These are phyloP conservation scores for Podospora sp. DNA, from an alignment of 495 filamentous ascomycete species.

Conservation along the genomic window DNA sequence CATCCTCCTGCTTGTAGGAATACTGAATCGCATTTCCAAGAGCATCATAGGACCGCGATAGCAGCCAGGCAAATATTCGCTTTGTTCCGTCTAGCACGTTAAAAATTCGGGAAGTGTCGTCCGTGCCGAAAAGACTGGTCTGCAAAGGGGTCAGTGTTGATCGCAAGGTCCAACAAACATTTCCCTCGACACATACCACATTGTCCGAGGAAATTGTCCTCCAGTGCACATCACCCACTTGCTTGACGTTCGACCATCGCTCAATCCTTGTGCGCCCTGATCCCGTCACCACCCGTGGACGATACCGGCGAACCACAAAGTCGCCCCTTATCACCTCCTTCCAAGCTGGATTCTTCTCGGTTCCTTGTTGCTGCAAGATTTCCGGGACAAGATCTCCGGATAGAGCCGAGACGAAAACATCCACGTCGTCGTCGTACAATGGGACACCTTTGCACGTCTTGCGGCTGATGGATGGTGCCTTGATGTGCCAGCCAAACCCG, in stretches of 20 bases:
- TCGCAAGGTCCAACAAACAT: no score
- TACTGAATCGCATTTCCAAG: slow-evolving; percentile 10
- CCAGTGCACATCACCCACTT: slow-evolving; percentile 2
- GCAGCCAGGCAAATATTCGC: slow-evolving; percentile 10
- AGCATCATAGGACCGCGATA: background rate
- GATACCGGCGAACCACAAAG: background rate
- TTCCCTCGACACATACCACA: background rate
- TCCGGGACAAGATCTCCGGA: slow-evolving; percentile 16
- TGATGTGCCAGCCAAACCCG: no score
- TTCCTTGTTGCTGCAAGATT: background rate
- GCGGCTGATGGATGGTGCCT: no score
- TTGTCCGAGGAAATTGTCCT: background rate
- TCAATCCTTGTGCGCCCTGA: background rate
- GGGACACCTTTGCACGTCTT: no score
- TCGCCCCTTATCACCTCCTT: background rate
- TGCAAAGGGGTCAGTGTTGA: no score
- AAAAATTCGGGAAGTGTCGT: slow-evolving; percentile 1
- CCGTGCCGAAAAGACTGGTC: background rate
- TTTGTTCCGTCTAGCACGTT: background rate
- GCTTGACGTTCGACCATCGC: background rate
- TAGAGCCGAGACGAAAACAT: slow-evolving; percentile 3
- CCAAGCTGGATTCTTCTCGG: background rate
- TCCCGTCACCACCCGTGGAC: background rate
- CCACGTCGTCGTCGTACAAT: no score
- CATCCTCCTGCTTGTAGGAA: background rate